phyloP scores from a whole-genome alignment of 345 rosid species.

The Reutealis trisperma region DNA sequence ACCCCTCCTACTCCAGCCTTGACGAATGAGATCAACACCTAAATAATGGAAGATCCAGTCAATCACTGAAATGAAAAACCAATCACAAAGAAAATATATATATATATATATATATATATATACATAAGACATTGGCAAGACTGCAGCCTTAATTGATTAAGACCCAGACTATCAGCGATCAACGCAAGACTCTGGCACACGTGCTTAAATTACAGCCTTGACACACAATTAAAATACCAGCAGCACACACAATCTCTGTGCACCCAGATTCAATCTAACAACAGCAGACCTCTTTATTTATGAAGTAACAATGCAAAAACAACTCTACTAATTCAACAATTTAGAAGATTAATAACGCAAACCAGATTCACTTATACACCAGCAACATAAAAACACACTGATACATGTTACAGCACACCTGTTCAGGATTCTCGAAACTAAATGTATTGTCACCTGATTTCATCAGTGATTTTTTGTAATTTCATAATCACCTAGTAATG shows the following conservation, averaged over 20 bases:
- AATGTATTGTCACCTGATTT: neutral
- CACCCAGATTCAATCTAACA: neutral
- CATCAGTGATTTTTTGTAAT: neutral
- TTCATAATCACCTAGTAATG: neutral
- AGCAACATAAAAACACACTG: neutral
- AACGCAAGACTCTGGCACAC: too few species aligned
- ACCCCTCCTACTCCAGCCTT: conserved; percentile 92
- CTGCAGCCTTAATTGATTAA: neutral
- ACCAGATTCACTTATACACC: neutral
- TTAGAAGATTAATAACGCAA: neutral
- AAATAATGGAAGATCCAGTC: conserved; percentile 11
- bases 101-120: neutral
- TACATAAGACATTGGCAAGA: neutral
- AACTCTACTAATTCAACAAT: neutral
- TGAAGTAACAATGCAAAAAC: neutral
- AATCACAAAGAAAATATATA: conserved; percentile 4
- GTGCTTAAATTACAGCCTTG: too few species aligned
- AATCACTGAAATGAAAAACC: conserved; percentile 1
- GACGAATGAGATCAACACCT: conserved; percentile 79
- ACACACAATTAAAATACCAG: too few species aligned
- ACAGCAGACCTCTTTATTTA: too few species aligned
- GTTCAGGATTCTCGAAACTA: neutral
- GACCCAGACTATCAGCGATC: too few species aligned
- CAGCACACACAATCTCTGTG: neutral
- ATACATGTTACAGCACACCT: neutral